A percentile compares a stretch with the other conserved stretches of the same genome.
Conservation (phyloP, 2,329 filamentous ascomycete species). For the Penicillium oxalicum region DNA sequence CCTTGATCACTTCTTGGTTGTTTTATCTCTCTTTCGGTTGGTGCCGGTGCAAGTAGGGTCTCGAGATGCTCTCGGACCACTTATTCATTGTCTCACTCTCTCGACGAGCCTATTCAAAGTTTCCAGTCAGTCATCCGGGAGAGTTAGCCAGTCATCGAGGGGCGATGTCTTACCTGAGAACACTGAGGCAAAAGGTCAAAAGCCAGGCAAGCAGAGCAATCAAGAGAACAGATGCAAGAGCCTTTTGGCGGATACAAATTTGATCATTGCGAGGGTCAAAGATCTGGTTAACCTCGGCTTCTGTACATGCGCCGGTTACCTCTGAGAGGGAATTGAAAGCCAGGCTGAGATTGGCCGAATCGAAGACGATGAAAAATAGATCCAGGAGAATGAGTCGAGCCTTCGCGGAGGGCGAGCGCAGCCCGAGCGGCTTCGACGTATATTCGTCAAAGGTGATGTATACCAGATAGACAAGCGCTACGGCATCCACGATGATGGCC, state of each 20-base stretch:
- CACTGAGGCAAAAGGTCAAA: constrained; percentile 79
- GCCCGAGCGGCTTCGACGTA: constrained; percentile 81
- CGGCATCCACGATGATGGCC: constrained; percentile 79
- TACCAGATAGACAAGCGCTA: constrained; percentile 81
- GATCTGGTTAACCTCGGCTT: constrained; percentile 33
- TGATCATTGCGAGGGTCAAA: constrained; percentile 34
- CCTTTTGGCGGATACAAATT: constrained; percentile 60
- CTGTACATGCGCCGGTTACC: constrained; percentile 54
- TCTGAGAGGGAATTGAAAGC: constrained; percentile 77
- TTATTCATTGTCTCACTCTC: constrained; percentile 23
- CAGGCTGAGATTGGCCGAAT: constrained; percentile 83
- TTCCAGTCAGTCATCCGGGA: constrained; percentile 21
- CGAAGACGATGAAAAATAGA: constrained; percentile 94
- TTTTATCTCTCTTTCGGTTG: background rate
- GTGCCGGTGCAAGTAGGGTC: background rate
- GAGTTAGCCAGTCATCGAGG: background rate
- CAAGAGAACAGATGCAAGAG: constrained; percentile 70
- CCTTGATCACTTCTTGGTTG: background rate
- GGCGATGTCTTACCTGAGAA: constrained; percentile 53
- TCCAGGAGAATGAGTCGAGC: constrained; percentile 85
- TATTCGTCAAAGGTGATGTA: constrained; percentile 98
- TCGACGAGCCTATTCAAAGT: constrained; percentile 33
- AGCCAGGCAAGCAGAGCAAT: constrained; percentile 85
- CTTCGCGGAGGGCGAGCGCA: constrained; percentile 78
- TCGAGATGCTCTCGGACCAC: background rate